Conservation (phyloP, 108 stramenopile species). For the Discostella stelligeroides region DNA sequence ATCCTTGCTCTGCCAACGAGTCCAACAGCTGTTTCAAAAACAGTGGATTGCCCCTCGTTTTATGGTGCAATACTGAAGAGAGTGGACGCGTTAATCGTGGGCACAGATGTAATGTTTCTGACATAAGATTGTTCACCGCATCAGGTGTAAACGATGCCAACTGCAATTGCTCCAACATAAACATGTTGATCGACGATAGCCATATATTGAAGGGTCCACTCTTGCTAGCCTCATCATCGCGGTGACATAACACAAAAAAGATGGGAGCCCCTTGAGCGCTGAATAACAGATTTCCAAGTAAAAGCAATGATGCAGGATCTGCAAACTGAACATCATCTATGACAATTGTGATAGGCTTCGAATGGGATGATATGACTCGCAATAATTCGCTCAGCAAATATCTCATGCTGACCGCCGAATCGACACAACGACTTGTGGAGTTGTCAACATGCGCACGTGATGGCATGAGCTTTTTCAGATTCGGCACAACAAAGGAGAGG, state of each 20-base stretch:
- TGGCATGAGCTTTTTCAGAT: too few relatives aligned
- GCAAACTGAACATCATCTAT: slow-evolving; percentile 33
- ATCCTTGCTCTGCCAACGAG: too few relatives aligned
- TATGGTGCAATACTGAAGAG: slow-evolving; percentile 11
- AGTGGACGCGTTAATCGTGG: slow-evolving; percentile 40
- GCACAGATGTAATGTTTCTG: slow-evolving; percentile 22
- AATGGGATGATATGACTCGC: too few relatives aligned
- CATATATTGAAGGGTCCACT: not conserved
- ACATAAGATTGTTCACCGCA: too few relatives aligned
- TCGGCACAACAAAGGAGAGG: too few relatives aligned
- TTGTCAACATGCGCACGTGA: not conserved
- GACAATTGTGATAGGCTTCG: too few relatives aligned
- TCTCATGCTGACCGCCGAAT: too few relatives aligned
- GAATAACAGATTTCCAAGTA: slow-evolving; percentile 18
- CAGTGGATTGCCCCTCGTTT: too few relatives aligned
- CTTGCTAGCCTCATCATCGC: too few relatives aligned
- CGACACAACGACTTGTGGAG: slow-evolving; percentile 2
- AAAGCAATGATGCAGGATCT: slow-evolving; percentile 19
- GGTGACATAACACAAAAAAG: slow-evolving; percentile 31
- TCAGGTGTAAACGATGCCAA: slow-evolving; percentile 15
- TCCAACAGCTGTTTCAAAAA: too few relatives aligned
- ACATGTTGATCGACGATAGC: slow-evolving; percentile 3
- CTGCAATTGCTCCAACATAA: slow-evolving; percentile 17
- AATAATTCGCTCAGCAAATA: slow-evolving; percentile 19
- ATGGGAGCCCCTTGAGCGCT: slow-evolving; percentile 12